Conservation (phyloP, 208 protist species). For the Tritrichomonas musculus region DNA sequence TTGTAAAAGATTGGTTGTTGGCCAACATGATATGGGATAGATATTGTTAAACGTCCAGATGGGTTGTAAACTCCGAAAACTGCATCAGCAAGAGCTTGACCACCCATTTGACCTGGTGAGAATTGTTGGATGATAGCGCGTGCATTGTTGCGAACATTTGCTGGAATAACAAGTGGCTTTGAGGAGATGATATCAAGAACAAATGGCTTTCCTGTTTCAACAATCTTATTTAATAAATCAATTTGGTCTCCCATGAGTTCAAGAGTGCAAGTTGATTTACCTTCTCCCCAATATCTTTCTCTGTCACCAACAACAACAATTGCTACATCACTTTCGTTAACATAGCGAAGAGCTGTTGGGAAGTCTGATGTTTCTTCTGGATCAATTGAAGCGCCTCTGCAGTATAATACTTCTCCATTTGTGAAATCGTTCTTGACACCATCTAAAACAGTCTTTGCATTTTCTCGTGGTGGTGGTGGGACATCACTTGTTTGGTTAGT, state of each 20-base stretch:
- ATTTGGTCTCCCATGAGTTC: background rate
- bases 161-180: conserved; percentile 42
- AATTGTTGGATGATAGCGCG: conserved; percentile 46
- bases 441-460: background rate
- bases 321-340: background rate
- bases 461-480: too few species aligned
- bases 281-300: background rate
- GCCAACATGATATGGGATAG: conserved; percentile 39
- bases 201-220: background rate
- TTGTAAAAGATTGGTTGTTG: conserved; percentile 27
- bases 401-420: background rate
- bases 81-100: conserved; percentile 46
- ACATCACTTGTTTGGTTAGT: background rate
- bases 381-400: background rate
- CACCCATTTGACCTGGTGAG: conserved; percentile 48
- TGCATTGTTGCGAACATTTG: background rate
- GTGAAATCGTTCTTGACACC: background rate
- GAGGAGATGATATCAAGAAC: conserved; percentile 49
- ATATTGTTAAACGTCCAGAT: conserved; percentile 44
- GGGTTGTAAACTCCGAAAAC: conserved; percentile 44
- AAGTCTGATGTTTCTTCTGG: background rate
- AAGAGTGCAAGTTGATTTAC: background rate
- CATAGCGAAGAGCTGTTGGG: background rate
- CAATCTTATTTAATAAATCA: background rate
- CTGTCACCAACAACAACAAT: conserved; percentile 25